Evolutionary conservation across 2,329 filamentous ascomycete genomes (phyloP).

Genomic region (Ophiostoma himal-ulmi): DNA sequence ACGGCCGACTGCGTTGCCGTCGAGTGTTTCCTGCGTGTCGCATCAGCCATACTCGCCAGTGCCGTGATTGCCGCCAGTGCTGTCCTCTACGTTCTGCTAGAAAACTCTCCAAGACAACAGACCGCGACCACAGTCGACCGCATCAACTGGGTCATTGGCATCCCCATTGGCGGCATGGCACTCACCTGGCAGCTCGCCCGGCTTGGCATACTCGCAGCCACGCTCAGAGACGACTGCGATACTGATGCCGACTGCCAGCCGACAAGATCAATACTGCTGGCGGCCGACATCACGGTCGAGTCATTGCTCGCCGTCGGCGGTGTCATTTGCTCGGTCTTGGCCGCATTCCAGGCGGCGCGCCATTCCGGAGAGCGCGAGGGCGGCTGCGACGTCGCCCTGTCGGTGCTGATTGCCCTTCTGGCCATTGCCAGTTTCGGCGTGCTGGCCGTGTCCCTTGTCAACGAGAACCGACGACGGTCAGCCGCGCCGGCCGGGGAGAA

Average conservation of each 20-base stretch:
- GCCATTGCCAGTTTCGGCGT: neutral
- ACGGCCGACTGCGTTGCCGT: neutral
- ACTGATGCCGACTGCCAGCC: neutral
- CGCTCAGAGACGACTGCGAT: neutral
- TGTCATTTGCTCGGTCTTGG: neutral
- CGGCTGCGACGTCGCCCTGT: neutral
- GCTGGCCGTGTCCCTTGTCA: neutral
- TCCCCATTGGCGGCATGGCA: neutral
- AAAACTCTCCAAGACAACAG: neutral
- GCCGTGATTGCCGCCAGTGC: neutral
- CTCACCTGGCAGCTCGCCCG: neutral
- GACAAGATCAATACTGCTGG: neutral
- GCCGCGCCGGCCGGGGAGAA: neutral
- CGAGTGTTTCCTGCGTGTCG: neutral
- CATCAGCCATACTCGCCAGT: neutral
- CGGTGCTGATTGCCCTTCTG: neutral
- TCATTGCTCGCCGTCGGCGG: neutral
- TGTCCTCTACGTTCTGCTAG: neutral
- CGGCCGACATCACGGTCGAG: neutral
- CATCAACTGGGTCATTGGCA: slow-evolving; percentile 5
- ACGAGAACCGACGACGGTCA: neutral
- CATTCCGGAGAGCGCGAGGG: neutral
- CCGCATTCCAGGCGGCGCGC: neutral
- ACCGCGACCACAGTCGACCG: neutral
- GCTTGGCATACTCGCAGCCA: neutral